Evolutionary conservation across 2,329 filamentous ascomycete species (phyloP), one percentile per base, ranked within the genome.

Genomic region (Leptosphaerulina australis): DNA sequence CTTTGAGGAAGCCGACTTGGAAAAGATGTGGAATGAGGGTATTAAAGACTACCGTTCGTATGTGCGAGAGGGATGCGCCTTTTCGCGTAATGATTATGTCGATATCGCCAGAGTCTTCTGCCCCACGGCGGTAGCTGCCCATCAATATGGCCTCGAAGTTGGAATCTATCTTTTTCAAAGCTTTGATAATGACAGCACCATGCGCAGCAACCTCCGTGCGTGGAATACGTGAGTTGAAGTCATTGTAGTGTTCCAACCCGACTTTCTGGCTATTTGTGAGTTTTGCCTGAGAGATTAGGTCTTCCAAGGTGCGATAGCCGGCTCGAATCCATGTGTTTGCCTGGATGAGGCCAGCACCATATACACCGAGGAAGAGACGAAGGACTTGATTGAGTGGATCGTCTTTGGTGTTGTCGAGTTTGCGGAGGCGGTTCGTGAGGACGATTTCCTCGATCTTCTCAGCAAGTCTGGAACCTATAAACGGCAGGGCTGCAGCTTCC

Each of bases 401-500:
- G 3, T 79, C 73, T 45, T 82, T 81, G 0, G 88, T 83, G 60
- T 86, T 84, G 25, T 96, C 88, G 0, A 97, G 79, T 28, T 87
- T 82, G 31, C 82, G 82, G 0, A 97, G 81, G 20, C 80, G 79
- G 62, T 90, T 82, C 0, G 90, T 96, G 29, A 80, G 79, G 2
- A 85, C 89, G 33, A 97, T 96, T 67, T 97, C 93, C 63, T 94
- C 90, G 56, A 97, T 94, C 70, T 96, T 96, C 20, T 82, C 78
- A 0, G 91, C 91, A 1, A 97, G 76, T 1, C 89, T 82, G 9
- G 78, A 63, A 6, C 92, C 92, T 26, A 97, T 85, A 50, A 80
- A 82, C 0, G 85, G 84, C 1, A 97, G 78, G 2, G 74, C 70
- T 9, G 81, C 74, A 0, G 92, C 93, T 69, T 95, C 81, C 38